Percentiles rank a stretch among this genome's conserved stretches.
phyloP scores from a whole-genome alignment of 139 green algal genomes.

The Dunaliella primolecta region DNA sequence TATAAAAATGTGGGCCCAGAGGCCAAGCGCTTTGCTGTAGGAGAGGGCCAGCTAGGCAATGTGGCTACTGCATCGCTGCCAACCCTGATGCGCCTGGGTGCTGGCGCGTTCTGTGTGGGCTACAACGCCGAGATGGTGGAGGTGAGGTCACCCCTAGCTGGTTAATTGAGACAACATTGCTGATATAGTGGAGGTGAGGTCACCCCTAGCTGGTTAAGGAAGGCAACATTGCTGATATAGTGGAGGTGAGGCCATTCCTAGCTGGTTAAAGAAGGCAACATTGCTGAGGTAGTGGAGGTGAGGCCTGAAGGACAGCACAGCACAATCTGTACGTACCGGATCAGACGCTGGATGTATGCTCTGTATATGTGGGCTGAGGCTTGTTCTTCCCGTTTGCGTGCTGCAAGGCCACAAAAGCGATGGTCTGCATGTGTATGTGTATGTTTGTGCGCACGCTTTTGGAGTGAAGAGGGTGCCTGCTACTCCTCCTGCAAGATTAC shows the following conservation, averaged over 20 bases:
- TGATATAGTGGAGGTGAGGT: conserved; percentile 20
- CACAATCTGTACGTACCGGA: too few species aligned
- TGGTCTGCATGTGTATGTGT: too few species aligned
- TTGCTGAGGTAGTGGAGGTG: conserved; percentile 23
- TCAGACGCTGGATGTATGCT: too few species aligned
- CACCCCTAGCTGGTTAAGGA: too few species aligned
- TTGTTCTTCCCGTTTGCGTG: too few species aligned
- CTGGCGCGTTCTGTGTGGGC: conserved; percentile 52
- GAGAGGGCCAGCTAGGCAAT: conserved; percentile 33
- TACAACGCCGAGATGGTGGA: conserved; percentile 45
- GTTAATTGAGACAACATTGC: conserved; percentile 61
- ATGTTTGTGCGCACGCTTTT: too few species aligned
- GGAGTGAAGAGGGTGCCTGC: too few species aligned
- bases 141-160: conserved; percentile 2
- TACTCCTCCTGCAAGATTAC: too few species aligned
- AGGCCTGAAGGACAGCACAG: too few species aligned
- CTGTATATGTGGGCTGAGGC: too few species aligned
- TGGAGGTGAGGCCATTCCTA: conserved; percentile 2
- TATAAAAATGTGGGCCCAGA: conserved; percentile 46
- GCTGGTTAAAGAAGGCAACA: too few species aligned
- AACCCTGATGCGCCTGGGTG: conserved; percentile 46
- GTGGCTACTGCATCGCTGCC: conserved; percentile 38
- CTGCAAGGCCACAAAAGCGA: too few species aligned
- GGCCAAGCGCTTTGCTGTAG: conserved; percentile 44
- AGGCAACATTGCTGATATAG: conserved; percentile 51